Percentiles rank a stretch among this genome's conserved stretches.
Conservation (phyloP, 2,329 filamentous ascomycete genomes). For the Mycosphaerella sp. region DNA sequence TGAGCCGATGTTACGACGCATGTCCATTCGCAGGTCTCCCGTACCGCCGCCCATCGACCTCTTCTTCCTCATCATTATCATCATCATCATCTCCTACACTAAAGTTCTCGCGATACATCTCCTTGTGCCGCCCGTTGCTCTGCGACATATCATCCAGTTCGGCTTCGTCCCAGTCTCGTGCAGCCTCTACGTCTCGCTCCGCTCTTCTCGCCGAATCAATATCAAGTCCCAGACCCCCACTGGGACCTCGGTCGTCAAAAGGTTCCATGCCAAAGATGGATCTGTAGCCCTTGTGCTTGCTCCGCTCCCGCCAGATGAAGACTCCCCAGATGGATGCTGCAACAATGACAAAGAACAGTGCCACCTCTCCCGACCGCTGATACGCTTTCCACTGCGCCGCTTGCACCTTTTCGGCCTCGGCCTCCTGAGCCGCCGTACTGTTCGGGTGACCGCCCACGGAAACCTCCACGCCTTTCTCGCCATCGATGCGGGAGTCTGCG, state of each 20-base stretch:
- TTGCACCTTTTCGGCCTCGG: constrained; percentile 66
- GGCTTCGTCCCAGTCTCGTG: constrained; percentile 53
- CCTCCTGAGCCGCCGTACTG: constrained; percentile 59
- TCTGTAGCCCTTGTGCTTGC: constrained; percentile 42
- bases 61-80: constrained; percentile 2
- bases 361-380: constrained; percentile 77
- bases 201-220: constrained; percentile 29
- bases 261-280: constrained; percentile 35
- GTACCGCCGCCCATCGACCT: neutral
- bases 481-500: constrained; percentile 73
- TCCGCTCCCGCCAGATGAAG: constrained; percentile 54
- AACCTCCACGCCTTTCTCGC: constrained; percentile 72
- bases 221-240: constrained; percentile 40
- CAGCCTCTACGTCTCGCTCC: constrained; percentile 52
- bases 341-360: constrained; percentile 72
- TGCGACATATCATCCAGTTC: constrained; percentile 50
- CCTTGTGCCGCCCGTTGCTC: constrained; percentile 4
- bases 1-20: neutral
- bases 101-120: constrained; percentile 16
- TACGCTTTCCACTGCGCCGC: constrained; percentile 86
- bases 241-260: constrained; percentile 39
- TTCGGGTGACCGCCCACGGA: constrained; percentile 65
- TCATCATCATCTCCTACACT: constrained; percentile 23
- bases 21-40: constrained; percentile 11
- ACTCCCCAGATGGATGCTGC: constrained; percentile 69